Base-by-base conservation (phyloP, 345 rosid genomes). In the Anacardium occidentale region DNA sequence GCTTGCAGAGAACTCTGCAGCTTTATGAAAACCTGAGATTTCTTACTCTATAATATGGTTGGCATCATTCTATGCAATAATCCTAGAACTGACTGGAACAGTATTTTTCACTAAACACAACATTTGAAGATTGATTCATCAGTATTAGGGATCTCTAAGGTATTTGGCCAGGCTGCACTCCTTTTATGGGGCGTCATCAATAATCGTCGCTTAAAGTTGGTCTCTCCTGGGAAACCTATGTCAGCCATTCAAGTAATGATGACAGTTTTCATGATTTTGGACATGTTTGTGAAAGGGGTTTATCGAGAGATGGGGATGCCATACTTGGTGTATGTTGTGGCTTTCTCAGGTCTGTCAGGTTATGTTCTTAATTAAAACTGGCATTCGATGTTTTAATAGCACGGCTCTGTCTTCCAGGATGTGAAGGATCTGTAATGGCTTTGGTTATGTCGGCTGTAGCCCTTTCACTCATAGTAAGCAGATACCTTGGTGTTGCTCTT, bases 31-130 rank as follows among this genome's bases (percentile, higher is more conserved):
- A 79, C 94, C 87, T 0, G 94, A 90, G 83, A 87, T 94, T 61
- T 82, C 91, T 3, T 74, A 76, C 73, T 82, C 98, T 10, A 77
- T 94, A 42, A 73, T 84, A 4, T 94, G 98, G 98, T 72, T 94
- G 71, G 89, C 94, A 3, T 84, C 87, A 67, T 94, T 98, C 2
- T 87, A 81, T 44, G 92, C 97, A 2, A 22, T 87, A 53, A 83
- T 89, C 74, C 99, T 98, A 20, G 84, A 80, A n/a, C 75, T 92
- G 10, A 84, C 96, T 14, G 98, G 98, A 69, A 94, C 98, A 58
- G 89, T 92, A 96, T 94, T 92, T 86, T 95, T 88, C 76, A 95
- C 87, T 96, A 92, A 79, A 92, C 97, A 7, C 83, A 89, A 64
- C 20, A 81, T 74, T 68, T 90, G 65, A 81, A 87, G 47, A 86